phyloP scores from a whole-genome alignment of 192 early-diverging fungal genomes.

The Umbelopsis vinacea region DNA sequence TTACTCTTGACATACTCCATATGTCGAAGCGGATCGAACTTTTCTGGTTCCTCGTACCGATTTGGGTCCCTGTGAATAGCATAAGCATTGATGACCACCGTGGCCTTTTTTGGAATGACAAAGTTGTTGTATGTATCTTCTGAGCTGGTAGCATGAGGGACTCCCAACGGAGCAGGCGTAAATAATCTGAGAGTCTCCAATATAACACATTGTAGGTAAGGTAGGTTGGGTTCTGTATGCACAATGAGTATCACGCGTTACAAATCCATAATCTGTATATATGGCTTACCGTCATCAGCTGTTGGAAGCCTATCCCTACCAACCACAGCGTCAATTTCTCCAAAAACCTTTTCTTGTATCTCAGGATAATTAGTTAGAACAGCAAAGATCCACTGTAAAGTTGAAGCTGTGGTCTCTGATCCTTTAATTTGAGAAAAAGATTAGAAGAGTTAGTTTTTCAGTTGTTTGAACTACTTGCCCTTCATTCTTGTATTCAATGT shows the following conservation, averaged over 20 bases:
- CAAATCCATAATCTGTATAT: not conserved
- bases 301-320: slow-evolving; percentile 32
- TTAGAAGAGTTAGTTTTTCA: not conserved
- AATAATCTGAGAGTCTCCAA: slow-evolving; percentile 37
- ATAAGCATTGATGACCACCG: slow-evolving; percentile 57
- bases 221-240: slow-evolving; percentile 29
- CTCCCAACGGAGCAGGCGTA: slow-evolving; percentile 35
- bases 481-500: too few species aligned
- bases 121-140: slow-evolving; percentile 46
- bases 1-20: slow-evolving; percentile 19
- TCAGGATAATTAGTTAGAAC: slow-evolving; percentile 38
- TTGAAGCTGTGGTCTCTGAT: slow-evolving; percentile 40
- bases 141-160: slow-evolving; percentile 40
- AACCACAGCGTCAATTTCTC: slow-evolving; percentile 33
- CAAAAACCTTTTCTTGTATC: slow-evolving; percentile 35
- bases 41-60: slow-evolving; percentile 48
- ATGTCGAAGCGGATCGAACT: slow-evolving; percentile 57
- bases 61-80: slow-evolving; percentile 51
- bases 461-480: too few species aligned
- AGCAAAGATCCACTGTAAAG: slow-evolving; percentile 39
- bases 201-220: slow-evolving; percentile 43
- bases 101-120: slow-evolving; percentile 54
- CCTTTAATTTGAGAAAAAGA: slow-evolving; percentile 24
- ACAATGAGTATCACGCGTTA: not conserved
- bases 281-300: slow-evolving; percentile 34